phyloP scores from a whole-genome alignment of 169 alveolate species.

The Plasmodium chabaudi region DNA sequence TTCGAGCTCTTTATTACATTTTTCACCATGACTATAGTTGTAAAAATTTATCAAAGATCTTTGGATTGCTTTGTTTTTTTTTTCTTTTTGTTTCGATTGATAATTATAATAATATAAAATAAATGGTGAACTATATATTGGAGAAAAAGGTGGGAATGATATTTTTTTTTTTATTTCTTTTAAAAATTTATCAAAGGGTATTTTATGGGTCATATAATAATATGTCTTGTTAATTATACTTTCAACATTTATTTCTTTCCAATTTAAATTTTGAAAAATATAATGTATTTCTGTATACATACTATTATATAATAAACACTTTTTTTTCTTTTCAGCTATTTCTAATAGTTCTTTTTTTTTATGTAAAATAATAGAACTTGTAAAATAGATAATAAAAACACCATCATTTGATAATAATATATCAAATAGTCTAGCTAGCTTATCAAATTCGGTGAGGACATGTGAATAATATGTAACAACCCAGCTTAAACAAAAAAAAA shows the following conservation, averaged over 20 bases:
- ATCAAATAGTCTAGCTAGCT: constrained; percentile 55
- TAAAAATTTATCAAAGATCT: constrained; percentile 34
- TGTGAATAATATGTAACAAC: constrained; percentile 72
- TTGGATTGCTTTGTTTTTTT: constrained; percentile 23
- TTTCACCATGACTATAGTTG: constrained; percentile 1
- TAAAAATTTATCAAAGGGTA: constrained; percentile 47
- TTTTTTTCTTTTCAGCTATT: constrained; percentile 37
- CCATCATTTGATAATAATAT: constrained; percentile 69
- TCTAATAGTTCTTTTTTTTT: constrained; percentile 49
- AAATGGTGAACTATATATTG: constrained; percentile 69
- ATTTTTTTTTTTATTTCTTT: constrained; percentile 50
- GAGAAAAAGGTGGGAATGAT: constrained; percentile 73
- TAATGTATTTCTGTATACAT: constrained; percentile 71
- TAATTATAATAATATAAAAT: constrained; percentile 57
- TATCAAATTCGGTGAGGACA: constrained; percentile 60
- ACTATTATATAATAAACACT: constrained; percentile 17
- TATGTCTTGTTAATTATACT: constrained; percentile 61
- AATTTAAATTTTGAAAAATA: constrained; percentile 70
- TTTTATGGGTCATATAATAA: constrained; percentile 69
- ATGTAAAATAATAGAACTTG: constrained; percentile 49
- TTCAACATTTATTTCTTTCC: constrained; percentile 69
- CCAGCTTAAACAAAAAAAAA: constrained; percentile 74
- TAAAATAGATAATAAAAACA: constrained; percentile 62
- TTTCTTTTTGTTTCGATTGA: constrained; percentile 29
- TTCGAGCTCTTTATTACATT: neutral